These are phyloP conservation scores for Podaxis sp. DNA, from an alignment of 768 basidiomycete species.

Conservation along the genomic window DNA sequence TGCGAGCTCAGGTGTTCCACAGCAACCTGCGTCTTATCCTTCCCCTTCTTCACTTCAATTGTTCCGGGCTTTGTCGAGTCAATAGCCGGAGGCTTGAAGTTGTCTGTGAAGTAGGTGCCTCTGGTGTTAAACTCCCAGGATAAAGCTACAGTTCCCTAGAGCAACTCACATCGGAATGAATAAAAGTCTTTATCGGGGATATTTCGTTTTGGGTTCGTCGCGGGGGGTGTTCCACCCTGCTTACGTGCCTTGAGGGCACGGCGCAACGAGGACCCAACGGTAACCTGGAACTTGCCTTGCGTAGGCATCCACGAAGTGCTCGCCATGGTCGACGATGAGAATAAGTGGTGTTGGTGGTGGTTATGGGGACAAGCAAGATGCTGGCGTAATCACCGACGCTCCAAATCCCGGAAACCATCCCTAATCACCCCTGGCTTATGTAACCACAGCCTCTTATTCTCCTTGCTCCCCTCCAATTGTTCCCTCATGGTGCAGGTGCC, in stretches of 20 bases:
- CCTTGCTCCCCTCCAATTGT: not conserved
- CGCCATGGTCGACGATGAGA: conserved; percentile 32
- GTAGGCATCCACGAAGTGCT: conserved; percentile 55
- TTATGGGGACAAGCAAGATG: not conserved
- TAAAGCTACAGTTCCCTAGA: not conserved
- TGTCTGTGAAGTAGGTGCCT: conserved; percentile 42
- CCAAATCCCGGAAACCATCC: not conserved
- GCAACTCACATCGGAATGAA: conserved; percentile 68
- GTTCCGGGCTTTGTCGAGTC: conserved; percentile 64
- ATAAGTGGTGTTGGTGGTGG: not conserved
- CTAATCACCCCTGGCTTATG: not conserved
- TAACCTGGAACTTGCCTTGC: conserved; percentile 56
- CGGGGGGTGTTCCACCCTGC: conserved; percentile 42
- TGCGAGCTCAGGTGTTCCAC: conserved; percentile 68
- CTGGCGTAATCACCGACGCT: not conserved
- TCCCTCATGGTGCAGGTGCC: not conserved
- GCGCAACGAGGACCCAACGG: conserved; percentile 60
- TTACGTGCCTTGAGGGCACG: conserved; percentile 70
- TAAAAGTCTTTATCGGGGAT: conserved; percentile 70
- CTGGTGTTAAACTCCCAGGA: not conserved
- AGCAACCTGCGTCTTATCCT: conserved; percentile 48
- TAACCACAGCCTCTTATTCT: not conserved
- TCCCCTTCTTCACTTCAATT: conserved; percentile 56
- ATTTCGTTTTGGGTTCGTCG: conserved; percentile 38
- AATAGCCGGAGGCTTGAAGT: conserved; percentile 73